A percentile compares a stretch with the other conserved stretches of the same genome.
Conservation (phyloP, 352 stramenopile species). For the Pythium folliculosum region DNA sequence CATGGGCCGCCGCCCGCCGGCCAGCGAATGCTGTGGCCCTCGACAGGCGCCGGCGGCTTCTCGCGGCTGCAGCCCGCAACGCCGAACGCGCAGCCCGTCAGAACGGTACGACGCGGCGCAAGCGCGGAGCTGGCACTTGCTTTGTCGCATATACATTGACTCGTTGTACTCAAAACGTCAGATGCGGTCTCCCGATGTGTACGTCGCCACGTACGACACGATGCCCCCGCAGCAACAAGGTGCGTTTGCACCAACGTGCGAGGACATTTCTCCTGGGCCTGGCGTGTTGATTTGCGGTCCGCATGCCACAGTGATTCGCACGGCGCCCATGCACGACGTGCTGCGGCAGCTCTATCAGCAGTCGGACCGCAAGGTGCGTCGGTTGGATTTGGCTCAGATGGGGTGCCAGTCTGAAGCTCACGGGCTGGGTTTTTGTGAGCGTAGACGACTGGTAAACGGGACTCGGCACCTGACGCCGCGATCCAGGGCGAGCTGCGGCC, state of each 20-base stretch:
- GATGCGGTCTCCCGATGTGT: slow-evolving; percentile 59
- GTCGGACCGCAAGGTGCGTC: slow-evolving; percentile 58
- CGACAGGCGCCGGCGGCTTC: slow-evolving; percentile 18
- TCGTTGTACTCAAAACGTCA: slow-evolving; percentile 16
- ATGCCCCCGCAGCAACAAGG: slow-evolving; percentile 64
- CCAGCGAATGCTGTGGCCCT: slow-evolving; percentile 26
- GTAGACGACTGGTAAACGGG: slow-evolving; percentile 33
- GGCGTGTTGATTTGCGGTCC: too few species aligned
- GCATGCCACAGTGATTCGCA: slow-evolving; percentile 47
- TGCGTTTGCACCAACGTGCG: too few species aligned
- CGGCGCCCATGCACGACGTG: slow-evolving; percentile 41
- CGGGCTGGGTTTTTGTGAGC: not conserved
- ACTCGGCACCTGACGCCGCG: slow-evolving; percentile 1
- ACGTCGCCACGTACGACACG: slow-evolving; percentile 69
- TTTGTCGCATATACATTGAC: too few species aligned
- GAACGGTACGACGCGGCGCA: slow-evolving; percentile 3
- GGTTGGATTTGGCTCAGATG: too few species aligned
- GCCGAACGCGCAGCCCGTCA: slow-evolving; percentile 1
- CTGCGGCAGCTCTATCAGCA: slow-evolving; percentile 54
- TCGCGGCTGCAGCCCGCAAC: not conserved
- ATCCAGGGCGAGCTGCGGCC: slow-evolving; percentile 5
- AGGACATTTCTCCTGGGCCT: too few species aligned
- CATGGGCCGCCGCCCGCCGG: not conserved
- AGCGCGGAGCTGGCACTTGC: too few species aligned
- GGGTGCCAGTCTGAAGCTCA: too few species aligned